These are phyloP conservation scores for Solanum tacnaense DNA, from an alignment of 257 asterid genomes.

Conservation along the genomic window DNA sequence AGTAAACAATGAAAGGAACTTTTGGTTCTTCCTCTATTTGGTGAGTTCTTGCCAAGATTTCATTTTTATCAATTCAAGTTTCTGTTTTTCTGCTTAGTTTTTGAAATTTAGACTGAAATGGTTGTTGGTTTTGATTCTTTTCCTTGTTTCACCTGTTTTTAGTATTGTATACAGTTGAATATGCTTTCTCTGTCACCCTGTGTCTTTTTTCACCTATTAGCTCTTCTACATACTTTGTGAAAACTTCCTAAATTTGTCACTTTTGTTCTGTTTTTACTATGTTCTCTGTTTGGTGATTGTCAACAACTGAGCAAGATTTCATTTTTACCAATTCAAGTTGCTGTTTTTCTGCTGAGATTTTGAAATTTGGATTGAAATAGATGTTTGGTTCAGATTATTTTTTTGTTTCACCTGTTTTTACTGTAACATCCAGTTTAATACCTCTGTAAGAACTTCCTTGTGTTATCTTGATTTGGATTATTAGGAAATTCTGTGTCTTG, in stretches of 20 bases:
- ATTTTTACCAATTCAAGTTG: not conserved
- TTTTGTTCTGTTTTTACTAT: not conserved
- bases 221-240: not conserved
- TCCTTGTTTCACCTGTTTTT: not conserved
- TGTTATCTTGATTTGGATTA: not conserved
- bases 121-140: not conserved
- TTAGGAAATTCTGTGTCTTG: not conserved
- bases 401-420: not conserved
- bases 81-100: not conserved
- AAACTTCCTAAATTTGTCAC: not conserved
- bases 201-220: not conserved
- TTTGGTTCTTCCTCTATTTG: constrained; percentile 10
- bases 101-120: not conserved
- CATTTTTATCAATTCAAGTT: not conserved
- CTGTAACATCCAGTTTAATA: not conserved
- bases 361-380: not conserved
- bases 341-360: not conserved
- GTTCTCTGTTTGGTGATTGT: not conserved
- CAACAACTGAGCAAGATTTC: not conserved
- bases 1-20: constrained; percentile 22
- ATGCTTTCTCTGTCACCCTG: not conserved
- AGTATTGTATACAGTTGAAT: not conserved
- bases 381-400: not conserved
- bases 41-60: constrained; percentile 24
- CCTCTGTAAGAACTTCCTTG: too few species aligned